A percentile compares a stretch with the other conserved stretches of the same genome.
Evolutionary conservation across 257 asterid species (phyloP).

Genomic region (Rhazya stricta): DNA sequence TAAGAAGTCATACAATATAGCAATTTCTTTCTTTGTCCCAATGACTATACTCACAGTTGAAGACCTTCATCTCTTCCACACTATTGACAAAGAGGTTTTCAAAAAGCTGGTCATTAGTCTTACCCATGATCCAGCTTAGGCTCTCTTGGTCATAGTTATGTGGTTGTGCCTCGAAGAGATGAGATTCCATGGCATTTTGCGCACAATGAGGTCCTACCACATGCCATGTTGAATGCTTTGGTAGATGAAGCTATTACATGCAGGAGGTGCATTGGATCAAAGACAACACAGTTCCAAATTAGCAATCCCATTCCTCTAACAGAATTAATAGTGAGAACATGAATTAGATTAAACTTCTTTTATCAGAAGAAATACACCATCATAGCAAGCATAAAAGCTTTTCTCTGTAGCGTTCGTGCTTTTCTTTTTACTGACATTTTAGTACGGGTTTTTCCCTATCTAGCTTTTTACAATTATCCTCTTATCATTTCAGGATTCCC

Average conservation of each 20-base stretch:
- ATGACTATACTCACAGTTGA: constrained; percentile 6
- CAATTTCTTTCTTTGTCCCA: neutral
- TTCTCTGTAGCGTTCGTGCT: constrained; percentile 15
- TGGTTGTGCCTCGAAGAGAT: constrained; percentile 12
- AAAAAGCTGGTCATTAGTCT: constrained; percentile 1
- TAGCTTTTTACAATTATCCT: neutral
- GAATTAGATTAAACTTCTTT: neutral
- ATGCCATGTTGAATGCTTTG: neutral
- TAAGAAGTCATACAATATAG: neutral
- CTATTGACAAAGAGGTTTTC: constrained; percentile 12
- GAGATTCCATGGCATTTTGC: neutral
- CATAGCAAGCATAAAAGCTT: constrained; percentile 8
- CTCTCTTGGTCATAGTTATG: constrained; percentile 12
- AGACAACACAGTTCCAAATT: neutral
- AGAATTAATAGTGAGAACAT: neutral
- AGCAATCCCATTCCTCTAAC: constrained; percentile 7
- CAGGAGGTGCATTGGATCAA: neutral
- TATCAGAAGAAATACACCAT: constrained; percentile 10
- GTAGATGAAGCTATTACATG: constrained; percentile 4
- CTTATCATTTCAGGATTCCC: constrained; percentile 21
- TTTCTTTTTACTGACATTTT: constrained; percentile 16
- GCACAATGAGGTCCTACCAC: neutral
- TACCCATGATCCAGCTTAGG: constrained; percentile 5
- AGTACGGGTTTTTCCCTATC: neutral
- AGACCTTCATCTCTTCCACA: constrained; percentile 9